Percentiles rank a stretch among this genome's conserved stretches.
phyloP scores from a whole-genome alignment of 106 monocot species.

The Dendrobium huoshanense region DNA sequence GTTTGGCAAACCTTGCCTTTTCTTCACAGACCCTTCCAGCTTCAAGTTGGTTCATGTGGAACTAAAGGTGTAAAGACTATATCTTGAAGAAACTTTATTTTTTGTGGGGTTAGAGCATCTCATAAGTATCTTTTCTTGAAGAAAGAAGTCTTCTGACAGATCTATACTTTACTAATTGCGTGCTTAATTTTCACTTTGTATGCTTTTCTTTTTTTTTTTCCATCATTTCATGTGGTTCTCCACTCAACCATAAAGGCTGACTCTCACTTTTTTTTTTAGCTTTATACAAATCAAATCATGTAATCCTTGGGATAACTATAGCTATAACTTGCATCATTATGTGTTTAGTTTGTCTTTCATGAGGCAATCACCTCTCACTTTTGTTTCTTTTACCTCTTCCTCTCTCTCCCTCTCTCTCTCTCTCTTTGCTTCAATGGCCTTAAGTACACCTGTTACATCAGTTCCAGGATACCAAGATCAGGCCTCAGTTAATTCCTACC shows the following conservation, averaged over 20 bases:
- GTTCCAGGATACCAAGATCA: neutral
- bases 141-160: neutral
- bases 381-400: no score
- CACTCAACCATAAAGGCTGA: slow-evolving; percentile 5
- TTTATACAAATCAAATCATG: neutral
- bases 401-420: neutral
- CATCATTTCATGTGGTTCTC: slow-evolving; percentile 6
- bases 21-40: neutral
- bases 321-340: neutral
- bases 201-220: neutral
- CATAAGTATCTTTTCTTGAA: neutral
- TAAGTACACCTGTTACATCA: neutral
- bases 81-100: neutral
- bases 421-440: slow-evolving; percentile 8
- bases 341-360: neutral
- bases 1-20: no score
- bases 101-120: neutral
- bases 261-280: slow-evolving; percentile 5
- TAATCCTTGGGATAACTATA: neutral
- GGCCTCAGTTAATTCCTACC: neutral
- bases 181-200: neutral
- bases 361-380: neutral
- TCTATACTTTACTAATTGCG: neutral
- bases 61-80: no score
- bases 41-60: neutral